phyloP scores from a whole-genome alignment of 2,329 filamentous ascomycete genomes.

The Aureobasidium sp. region DNA sequence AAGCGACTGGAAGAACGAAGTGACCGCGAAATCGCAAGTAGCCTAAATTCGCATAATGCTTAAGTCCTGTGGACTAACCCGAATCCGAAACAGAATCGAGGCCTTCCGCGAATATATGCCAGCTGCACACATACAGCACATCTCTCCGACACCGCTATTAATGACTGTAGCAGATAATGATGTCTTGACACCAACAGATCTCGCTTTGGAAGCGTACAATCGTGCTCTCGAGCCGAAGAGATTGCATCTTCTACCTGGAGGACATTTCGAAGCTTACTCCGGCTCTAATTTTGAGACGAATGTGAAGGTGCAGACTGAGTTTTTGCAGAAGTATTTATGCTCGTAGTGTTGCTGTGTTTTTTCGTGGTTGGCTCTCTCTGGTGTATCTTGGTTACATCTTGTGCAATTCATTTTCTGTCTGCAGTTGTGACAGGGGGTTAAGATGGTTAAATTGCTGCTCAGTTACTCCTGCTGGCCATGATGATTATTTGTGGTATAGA shows the following conservation, averaged over 20 bases:
- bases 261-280: slow-evolving; percentile 33
- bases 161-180: slow-evolving; percentile 30
- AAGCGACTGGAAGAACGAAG: slow-evolving; percentile 31
- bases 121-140: slow-evolving; percentile 23
- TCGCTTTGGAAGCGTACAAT: slow-evolving; percentile 28
- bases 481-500: too few relatives aligned
- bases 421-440: too few relatives aligned
- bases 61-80: background rate
- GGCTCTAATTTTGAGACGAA: slow-evolving; percentile 25
- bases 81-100: slow-evolving; percentile 19
- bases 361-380: too few relatives aligned
- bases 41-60: too few relatives aligned
- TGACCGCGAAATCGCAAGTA: slow-evolving; percentile 26
- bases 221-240: slow-evolving; percentile 33
- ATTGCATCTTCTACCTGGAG: slow-evolving; percentile 29
- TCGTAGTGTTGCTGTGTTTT: background rate
- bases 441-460: too few relatives aligned
- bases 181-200: slow-evolving; percentile 26
- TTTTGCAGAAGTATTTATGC: background rate
- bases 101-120: slow-evolving; percentile 23
- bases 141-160: slow-evolving; percentile 27
- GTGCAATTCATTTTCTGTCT: too few relatives aligned
- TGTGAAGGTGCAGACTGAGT: slow-evolving; percentile 9
- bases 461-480: too few relatives aligned
- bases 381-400: too few relatives aligned